Base-by-base conservation (phyloP, 345 rosid species). In the Eucalyptus paniculata region DNA sequence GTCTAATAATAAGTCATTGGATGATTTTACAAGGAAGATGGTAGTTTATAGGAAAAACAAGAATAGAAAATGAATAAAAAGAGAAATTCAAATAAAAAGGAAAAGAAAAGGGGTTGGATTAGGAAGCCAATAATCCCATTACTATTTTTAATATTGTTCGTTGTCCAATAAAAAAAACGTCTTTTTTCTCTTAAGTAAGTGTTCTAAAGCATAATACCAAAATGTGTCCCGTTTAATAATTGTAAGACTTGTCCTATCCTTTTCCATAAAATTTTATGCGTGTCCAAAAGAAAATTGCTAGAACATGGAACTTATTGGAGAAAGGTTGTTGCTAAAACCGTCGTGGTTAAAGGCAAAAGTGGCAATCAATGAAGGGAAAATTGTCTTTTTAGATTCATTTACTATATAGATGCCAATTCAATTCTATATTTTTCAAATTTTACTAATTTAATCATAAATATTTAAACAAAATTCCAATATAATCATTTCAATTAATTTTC, bases 391-490 rank as follows among this genome's bases (percentile, higher is more conserved):
- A 30, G 3, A 77, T 37, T 21, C 4, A 53, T 53, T 53, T 42
- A 21, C 6, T 77, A 7, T 77, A 21, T 12, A 2, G 8, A 77
- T 6, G 12, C 2, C 15, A 21, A 77, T 77, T 21, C 14, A 12
- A 11, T 21, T 77, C 1, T 21, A 12, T 11, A 77, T 37, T 40
- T 77, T 77, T 77, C 1, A 77, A 37, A 6, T 40, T 77, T 37
- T 77, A 12, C 0, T 26, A 6, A 11, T 77, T 77, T 40, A 37
- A 37, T 77, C 2, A 19, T 77, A 21, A 6, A 21, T 2, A 3
- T 77, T 24, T 6, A 11, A 2, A 0, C 8, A 0, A 21, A 72
- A 72, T 37, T 37, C 2, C 5, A 0, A 72, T 3, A 72, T 37
- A 72, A 19, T 72, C 7, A 19, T 37, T 77, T 4, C 1, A 13